phyloP scores from a whole-genome alignment of 257 asterid genomes.

The Solanum infundibuliforme region DNA sequence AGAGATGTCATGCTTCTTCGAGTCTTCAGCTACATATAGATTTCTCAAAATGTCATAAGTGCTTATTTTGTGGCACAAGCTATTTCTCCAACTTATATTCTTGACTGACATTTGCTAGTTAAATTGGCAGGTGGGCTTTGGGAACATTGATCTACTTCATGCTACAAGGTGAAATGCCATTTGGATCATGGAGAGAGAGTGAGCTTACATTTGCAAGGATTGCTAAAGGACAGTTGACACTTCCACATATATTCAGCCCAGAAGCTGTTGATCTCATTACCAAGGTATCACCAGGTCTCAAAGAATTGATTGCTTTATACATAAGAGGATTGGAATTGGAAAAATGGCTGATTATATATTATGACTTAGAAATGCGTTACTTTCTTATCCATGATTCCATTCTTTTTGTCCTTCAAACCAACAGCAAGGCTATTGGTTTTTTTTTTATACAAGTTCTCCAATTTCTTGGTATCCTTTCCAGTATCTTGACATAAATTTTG shows the following conservation, averaged over 20 bases:
- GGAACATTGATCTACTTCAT: slow-evolving; percentile 87
- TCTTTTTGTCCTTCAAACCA: neutral
- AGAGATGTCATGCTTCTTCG: neutral
- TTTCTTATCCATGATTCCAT: neutral
- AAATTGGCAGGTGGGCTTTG: slow-evolving; percentile 73
- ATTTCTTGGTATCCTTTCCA: neutral
- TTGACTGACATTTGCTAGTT: neutral
- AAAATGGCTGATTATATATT: neutral
- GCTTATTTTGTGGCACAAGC: neutral
- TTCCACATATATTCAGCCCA: slow-evolving; percentile 54
- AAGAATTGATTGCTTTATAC: neutral
- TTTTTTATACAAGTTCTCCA: neutral
- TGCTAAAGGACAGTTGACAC: slow-evolving; percentile 73
- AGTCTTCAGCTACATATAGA: neutral
- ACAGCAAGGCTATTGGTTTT: neutral
- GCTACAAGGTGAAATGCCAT: slow-evolving; percentile 96
- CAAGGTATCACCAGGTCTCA: slow-evolving; percentile 37
- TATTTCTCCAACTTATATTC: neutral
- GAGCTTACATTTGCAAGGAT: slow-evolving; percentile 83
- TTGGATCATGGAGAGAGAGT: slow-evolving; percentile 94
- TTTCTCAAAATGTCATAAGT: neutral
- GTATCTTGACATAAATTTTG: neutral
- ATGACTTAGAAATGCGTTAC: neutral
- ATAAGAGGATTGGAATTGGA: neutral
- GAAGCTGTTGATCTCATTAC: slow-evolving; percentile 73